Percentiles rank a stretch among this genome's conserved stretches.
Evolutionary conservation across 1,139 yeast species (phyloP).

Genomic region (Pichia sp.): DNA sequence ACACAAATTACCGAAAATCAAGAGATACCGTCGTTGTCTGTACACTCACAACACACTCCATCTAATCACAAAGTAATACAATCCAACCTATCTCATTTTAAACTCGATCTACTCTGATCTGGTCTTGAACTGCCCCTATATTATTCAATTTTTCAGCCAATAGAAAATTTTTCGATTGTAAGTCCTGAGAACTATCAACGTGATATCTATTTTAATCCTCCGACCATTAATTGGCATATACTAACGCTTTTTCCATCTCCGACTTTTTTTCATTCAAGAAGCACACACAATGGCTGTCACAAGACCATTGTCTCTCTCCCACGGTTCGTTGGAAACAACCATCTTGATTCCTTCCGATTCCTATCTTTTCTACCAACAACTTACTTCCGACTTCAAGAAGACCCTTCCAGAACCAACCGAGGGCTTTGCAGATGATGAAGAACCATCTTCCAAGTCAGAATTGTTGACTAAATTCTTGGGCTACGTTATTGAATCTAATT

Average conservation of each 20-base stretch:
- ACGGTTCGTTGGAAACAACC: conserved; percentile 85
- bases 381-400: conserved; percentile 80
- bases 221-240: neutral
- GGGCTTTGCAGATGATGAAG: conserved; percentile 81
- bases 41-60: too few species aligned
- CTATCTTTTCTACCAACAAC: conserved; percentile 77
- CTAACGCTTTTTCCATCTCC: neutral
- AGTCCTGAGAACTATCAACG: too few species aligned
- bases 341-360: conserved; percentile 79
- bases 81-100: too few species aligned
- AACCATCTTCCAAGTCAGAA: conserved; percentile 86
- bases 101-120: neutral
- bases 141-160: neutral
- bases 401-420: conserved; percentile 78
- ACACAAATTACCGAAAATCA: neutral
- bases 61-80: too few species aligned
- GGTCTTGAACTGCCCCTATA: neutral
- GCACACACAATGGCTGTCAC: conserved; percentile 22
- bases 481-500: conserved; percentile 49
- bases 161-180: neutral
- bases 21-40: neutral
- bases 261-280: neutral
- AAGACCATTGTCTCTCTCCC: conserved; percentile 77
- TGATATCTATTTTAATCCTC: neutral
- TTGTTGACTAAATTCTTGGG: conserved; percentile 82